Conservation (phyloP, 1,139 yeast genomes). For the Sugiyamaella xylanicola region DNA sequence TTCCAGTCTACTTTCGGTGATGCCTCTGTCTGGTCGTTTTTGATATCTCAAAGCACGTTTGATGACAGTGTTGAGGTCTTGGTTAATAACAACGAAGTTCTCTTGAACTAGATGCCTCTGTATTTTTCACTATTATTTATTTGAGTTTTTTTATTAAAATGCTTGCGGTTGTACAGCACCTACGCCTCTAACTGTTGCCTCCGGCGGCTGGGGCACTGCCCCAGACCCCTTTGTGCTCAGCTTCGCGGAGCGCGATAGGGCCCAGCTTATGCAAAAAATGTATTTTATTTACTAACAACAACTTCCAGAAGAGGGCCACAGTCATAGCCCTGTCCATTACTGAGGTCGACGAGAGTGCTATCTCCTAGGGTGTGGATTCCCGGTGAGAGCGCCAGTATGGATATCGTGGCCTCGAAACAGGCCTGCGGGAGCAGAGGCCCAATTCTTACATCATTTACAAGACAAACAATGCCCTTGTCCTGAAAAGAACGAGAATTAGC, state of each 20-base stretch:
- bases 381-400: constrained; percentile 60
- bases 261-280: too few relatives aligned
- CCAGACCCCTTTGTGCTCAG: too few relatives aligned
- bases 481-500: constrained; percentile 38
- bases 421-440: constrained; percentile 65
- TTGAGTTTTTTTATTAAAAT: background rate
- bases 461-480: constrained; percentile 50
- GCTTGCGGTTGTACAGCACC: background rate
- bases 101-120: background rate
- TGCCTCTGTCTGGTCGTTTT: constrained; percentile 16
- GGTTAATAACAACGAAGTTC: constrained; percentile 1
- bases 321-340: constrained; percentile 68
- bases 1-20: constrained; percentile 17
- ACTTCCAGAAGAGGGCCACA: constrained; percentile 74
- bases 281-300: constrained; percentile 43
- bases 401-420: constrained; percentile 65
- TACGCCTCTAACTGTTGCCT: background rate
- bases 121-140: background rate
- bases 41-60: constrained; percentile 15
- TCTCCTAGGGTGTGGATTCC: constrained; percentile 72
- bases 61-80: constrained; percentile 14
- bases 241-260: too few relatives aligned
- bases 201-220: too few relatives aligned
- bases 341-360: constrained; percentile 61
- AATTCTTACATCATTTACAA: constrained; percentile 65